Evolutionary conservation across 768 basidiomycete genomes (phyloP), one percentile per base, ranked within the genome.

Genomic region (Suillus weaverae): DNA sequence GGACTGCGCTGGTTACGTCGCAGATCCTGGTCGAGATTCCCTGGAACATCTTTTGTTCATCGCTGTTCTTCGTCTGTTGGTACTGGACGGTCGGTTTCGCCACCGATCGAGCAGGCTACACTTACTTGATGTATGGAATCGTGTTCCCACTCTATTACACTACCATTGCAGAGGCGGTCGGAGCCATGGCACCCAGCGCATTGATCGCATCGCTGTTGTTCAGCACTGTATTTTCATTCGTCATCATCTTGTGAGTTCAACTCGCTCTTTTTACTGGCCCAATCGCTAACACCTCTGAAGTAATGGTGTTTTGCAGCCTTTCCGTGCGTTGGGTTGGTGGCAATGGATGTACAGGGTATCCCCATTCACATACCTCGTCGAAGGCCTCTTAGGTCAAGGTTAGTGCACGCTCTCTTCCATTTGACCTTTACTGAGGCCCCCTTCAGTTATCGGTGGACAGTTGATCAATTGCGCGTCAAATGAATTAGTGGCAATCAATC

Each of bases 1-100:
- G 87, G 87, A 80, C 84, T 0, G 84, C 86, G 0, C 76, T 88
- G 38, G 66, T 86, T n/a, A 81, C 84, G 0, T 79, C 86, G 0
- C 83, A 84, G 68, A 74, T 87, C 30, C 64, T 87, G 14, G 75
- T 77, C 39, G 83, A 84, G 70, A 51, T 81, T 2, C 81, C 81
- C 18, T 79, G 81, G 72, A 83, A 83, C 64, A 78, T 82, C 22
- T 18, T 79, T 48, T 72, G 72, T 9, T 77, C 79, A 0, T 74
- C 80, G 10, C 7, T 84, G 22, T 80, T 79, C 71, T 84, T 81
- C 71, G 51, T 79, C 53, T 81, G 80, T 71, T 86, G 82, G 83
- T 85, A 80, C 68, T 84, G 80, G 79, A 76, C 80, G 9, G 78
- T 83, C 59, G 81, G 80, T 5, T 79, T 77, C 67, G 70, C 73